Percentiles rank a stretch among this genome's conserved stretches.
phyloP scores from a whole-genome alignment of 1,284 basidiomycete species.

The Veloporphyrellus conicus region DNA sequence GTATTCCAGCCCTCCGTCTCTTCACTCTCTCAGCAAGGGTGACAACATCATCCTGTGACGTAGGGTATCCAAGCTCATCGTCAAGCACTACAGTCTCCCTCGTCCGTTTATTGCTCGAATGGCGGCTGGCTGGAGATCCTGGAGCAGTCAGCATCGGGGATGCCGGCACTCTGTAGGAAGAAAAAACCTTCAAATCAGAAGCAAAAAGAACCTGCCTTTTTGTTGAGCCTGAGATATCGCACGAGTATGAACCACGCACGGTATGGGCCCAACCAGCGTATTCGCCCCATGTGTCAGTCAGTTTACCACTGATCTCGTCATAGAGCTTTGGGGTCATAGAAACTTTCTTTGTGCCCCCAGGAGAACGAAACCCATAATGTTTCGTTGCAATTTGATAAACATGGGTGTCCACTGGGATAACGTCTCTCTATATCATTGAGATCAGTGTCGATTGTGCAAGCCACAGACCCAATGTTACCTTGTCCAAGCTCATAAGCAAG shows the following conservation, averaged over 20 bases:
- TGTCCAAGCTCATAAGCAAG: constrained; percentile 91
- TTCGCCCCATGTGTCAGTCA: constrained; percentile 71
- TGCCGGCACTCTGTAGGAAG: constrained; percentile 40
- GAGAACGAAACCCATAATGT: constrained; percentile 68
- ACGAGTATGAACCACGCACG: constrained; percentile 40
- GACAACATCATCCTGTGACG: neutral
- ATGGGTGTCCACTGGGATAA: constrained; percentile 91
- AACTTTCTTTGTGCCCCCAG: constrained; percentile 49
- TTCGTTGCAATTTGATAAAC: constrained; percentile 83
- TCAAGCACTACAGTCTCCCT: constrained; percentile 2
- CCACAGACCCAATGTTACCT: constrained; percentile 45
- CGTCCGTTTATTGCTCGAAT: constrained; percentile 14
- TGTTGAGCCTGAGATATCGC: constrained; percentile 4
- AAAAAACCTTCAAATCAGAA: constrained; percentile 51
- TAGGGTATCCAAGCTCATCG: constrained; percentile 1
- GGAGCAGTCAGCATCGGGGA: constrained; percentile 13
- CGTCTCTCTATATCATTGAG: constrained; percentile 52
- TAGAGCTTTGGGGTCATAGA: constrained; percentile 77
- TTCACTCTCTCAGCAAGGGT: constrained; percentile 35
- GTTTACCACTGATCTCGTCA: constrained; percentile 65
- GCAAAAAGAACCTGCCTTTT: constrained; percentile 52
- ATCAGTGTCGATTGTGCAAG: constrained; percentile 2
- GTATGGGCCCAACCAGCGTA: constrained; percentile 93
- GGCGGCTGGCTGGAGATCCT: constrained; percentile 7
- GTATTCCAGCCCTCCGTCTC: constrained; percentile 27